Base-by-base conservation (phyloP, 1,139 yeast genomes). In the Yamadazyma dushanensis region DNA sequence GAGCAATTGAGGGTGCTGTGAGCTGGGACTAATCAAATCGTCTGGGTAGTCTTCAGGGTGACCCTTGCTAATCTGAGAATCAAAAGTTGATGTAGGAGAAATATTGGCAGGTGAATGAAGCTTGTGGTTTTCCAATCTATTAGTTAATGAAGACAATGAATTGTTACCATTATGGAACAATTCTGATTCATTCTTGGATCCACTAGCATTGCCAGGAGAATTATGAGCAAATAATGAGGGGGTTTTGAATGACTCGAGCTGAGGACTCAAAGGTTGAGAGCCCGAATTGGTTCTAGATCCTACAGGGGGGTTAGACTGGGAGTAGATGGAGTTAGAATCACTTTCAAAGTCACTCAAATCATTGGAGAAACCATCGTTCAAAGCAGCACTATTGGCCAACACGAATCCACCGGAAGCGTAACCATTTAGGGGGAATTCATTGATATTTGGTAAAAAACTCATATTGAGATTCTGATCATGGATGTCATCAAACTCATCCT, bases 41-140 rank as follows among this genome's bases (percentile, higher is more conserved):
- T 26, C 29, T 9, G 29, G 5, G 5, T 9, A 26, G n/a, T 26
- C 29, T 5, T 26, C 25, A 7, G 11, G 25, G 10, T 13, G 19
- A 16, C 26, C 9, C n/a, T n/a, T 26, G n/a, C 14, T 23, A 14
- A 55, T 31, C 10, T 25, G 27, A 19, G 45, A 38, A 27, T 45
- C 47, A 25, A 40, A 39, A 8, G 40, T 38, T 1, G 47, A 26
- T 7, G 36, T 38, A n/a, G 52, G 43, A 8, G 53, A 40, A 2
- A 43, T 32, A 9, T 45, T 41, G 8, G 44, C 21, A 9, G 66
- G 64, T 4, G 67, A 60, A 17, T 54, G 44, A 16, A 61, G 43
- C 6, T 48, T 54, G 30, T 61, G 66, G 25, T 41, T 48, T 36
- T 64, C 69, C 34, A 59, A 50, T 30, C 54, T 57, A 34, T 54